Evolutionary conservation across 2,329 filamentous ascomycete species (phyloP), one percentile per base, ranked within the genome.

Genomic region (Diaporthe aspalathi): DNA sequence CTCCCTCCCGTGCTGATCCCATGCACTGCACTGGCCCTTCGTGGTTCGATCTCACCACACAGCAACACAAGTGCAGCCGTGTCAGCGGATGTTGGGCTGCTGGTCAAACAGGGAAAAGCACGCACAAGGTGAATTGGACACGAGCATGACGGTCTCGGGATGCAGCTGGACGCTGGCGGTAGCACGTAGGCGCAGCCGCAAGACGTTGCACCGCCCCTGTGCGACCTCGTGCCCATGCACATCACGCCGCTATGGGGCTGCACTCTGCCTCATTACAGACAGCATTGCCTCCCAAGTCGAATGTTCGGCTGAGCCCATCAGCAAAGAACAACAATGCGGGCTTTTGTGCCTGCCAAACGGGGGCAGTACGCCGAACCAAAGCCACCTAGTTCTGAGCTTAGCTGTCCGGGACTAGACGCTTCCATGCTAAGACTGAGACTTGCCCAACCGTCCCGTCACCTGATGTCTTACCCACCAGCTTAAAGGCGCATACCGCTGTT

Each of bases 201-300:
- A 63, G 57, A 47, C 57, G 40, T 35, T 60, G 56, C 57, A 63
- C 57, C 22, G 40, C 57, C 57, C n/a, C 17, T 17, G 57, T 63
- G 27, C 27, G 16, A 63, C 43, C 4, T 32, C 16, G 40, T 49
- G 17, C 24, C 9, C 17, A 22, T 14, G 6, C 16, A 35, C 24
- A 49, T 49, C 60, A 63, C 24, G n/a, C 57, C 57, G 43, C 40
- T 32, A 16, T 29, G 16, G 24, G n/a, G n/a, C 32, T 32, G 9
- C 16, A 12, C 16, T 17, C 11, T 24, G n/a, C 12, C 11, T 40
- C 54, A 20, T 60, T 16, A 43, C 54, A 60, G n/a, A 27, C n/a
- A 60, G 20, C 35, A 20, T 47, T 35, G 43, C 27, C 60, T 24
- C 27, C 60, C 60, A 20, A 32, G 29, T 49, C 43, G 43, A 35